Evolutionary conservation across 306 rosid genomes (phyloP).

Genomic region (cucumber (Cucumis sativus)): Cucumber_9930_V3 NC_026660.2:5202001-5202500

Average conservation of each 20-base stretch:
- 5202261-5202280: too few species aligned
- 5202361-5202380: conserved; percentile 79
- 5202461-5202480: conserved; percentile 7
- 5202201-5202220: conserved; percentile 37
- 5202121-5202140: not conserved
- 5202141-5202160: conserved; percentile 20
- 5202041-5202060: conserved; percentile 79
- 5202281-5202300: too few species aligned
- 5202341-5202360: not conserved
- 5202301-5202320: not conserved
- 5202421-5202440: conserved; percentile 52
- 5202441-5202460: conserved; percentile 56
- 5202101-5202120: not conserved
- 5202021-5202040: conserved; percentile 74
- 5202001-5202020: conserved; percentile 58
- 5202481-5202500: not conserved
- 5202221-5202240: not conserved
- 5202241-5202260: not conserved
- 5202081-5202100: not conserved
- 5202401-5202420: conserved; percentile 44
- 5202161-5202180: conserved; percentile 78
- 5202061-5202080: not conserved
- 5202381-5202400: conserved; percentile 30
- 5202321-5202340: not conserved
- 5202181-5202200: conserved; percentile 44